A percentile compares a stretch with the other conserved stretches of the same genome.
These are phyloP conservation scores for Camellia sinensis DNA, from an alignment of 148 eudicot species.

Conservation along the genomic window DNA sequence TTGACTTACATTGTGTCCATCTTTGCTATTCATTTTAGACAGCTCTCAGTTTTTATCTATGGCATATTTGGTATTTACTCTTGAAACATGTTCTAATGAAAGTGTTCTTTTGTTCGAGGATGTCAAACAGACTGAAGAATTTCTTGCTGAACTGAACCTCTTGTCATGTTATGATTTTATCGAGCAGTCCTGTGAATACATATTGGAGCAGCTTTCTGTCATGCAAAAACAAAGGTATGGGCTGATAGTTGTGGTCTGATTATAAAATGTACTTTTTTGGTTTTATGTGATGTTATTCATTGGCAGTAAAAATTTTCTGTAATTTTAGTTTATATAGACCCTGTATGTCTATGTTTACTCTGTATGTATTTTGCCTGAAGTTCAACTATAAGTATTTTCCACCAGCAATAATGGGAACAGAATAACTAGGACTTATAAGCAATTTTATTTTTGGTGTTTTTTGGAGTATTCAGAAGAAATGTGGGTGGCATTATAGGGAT, in stretches of 20 bases:
- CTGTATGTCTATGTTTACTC: not conserved
- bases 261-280: not conserved
- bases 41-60: not conserved
- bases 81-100: conserved; percentile 19
- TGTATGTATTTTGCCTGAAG: not conserved
- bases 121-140: conserved; percentile 81
- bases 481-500: not conserved
- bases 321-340: not conserved
- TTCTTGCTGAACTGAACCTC: conserved; percentile 54
- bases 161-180: conserved; percentile 79
- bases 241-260: conserved; percentile 1
- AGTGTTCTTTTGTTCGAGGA: conserved; percentile 25
- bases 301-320: not conserved
- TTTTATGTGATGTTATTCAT: too few species aligned
- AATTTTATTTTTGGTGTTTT: too few species aligned
- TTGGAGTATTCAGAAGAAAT: not conserved
- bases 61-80: not conserved
- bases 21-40: not conserved
- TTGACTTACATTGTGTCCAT: not conserved
- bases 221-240: conserved; percentile 88
- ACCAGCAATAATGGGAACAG: too few species aligned
- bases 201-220: conserved; percentile 73
- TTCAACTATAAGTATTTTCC: not conserved
- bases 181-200: conserved; percentile 76
- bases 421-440: too few species aligned